phyloP scores from a whole-genome alignment of 495 filamentous ascomycete species.

The Podospora comata region DNA sequence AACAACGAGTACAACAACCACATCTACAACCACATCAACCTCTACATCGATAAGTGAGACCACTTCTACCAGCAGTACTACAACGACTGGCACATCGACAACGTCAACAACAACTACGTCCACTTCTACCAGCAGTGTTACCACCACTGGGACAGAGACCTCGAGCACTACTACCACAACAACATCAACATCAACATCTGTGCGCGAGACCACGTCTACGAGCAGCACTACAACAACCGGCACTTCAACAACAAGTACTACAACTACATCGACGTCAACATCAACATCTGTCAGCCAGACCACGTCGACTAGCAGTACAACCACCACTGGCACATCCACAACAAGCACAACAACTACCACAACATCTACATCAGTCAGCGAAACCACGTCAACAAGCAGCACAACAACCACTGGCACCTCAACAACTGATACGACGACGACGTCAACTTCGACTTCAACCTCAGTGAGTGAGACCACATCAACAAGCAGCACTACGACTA shows the following conservation, averaged over 20 bases:
- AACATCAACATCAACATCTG: neutral
- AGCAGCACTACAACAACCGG: neutral
- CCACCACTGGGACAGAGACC: neutral
- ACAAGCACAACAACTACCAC: neutral
- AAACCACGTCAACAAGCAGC: neutral
- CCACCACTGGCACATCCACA: no score
- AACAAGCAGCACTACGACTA: neutral
- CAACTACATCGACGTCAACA: neutral
- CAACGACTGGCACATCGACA: neutral
- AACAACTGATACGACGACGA: neutral
- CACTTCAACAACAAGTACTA: neutral
- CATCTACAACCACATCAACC: neutral
- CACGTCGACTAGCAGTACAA: no score
- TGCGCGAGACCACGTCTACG: neutral
- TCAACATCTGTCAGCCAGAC: no score
- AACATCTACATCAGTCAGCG: neutral
- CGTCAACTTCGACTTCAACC: neutral
- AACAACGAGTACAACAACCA: slow-evolving; percentile 4
- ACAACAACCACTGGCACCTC: neutral
- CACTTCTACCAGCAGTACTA: neutral
- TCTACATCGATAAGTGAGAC: no score
- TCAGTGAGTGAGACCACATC: neutral
- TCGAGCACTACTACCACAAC: neutral
- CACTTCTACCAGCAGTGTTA: no score
- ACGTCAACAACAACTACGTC: neutral